Evolutionary conservation across 495 filamentous ascomycete genomes (phyloP), one percentile per base, ranked within the genome.

Genomic region (Aspergillus indologenus): DNA sequence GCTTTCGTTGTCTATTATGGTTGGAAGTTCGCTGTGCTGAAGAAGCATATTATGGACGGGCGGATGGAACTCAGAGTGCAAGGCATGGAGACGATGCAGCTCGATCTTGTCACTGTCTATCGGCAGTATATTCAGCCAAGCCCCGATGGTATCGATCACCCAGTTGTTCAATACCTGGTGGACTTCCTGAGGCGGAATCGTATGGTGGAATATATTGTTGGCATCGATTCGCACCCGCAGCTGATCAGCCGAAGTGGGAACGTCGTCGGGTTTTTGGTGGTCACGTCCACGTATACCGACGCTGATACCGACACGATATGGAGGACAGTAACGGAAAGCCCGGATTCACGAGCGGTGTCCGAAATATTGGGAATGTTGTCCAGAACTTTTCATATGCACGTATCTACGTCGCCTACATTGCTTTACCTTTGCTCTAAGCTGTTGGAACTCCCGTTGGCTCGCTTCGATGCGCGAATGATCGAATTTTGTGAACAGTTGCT

Each of bases 191-290:
- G 85, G 23, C 62, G 78, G 3, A 84, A 84, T 46, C 83, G 82
- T 58, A 79, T 96, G 22, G 80, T 96, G 45, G 85, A 90, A 48
- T 96, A 98, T 69, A 82, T 98, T 24, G 85, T 98, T 55, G 90
- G 94, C 1, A 85, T 92, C 45, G 92, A 91, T 56, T 96, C 94
- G 18, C 94, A 98, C 66, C 90, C 90, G 6, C 90, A 96, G 64
- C 83, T 98, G 57, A 95, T 96, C 47, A 79, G 75, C 45, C 83
- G 90, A 60, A 89, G 89, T 66, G 80, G 80, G 58, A 96, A 97
- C 56, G 89, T 98, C 54, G 78, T 96, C 44, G 89, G 88, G 0
- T 98, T 96, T 59, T 79, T 98, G 49, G 81, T 91, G n/a, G 89
- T 94, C 43, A 96, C 90, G 0, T 71, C 77, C 31, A 87, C 82